These are phyloP conservation scores for Arthrobotrys musiformis DNA, from an alignment of 2,329 filamentous ascomycete species.

Conservation along the genomic window DNA sequence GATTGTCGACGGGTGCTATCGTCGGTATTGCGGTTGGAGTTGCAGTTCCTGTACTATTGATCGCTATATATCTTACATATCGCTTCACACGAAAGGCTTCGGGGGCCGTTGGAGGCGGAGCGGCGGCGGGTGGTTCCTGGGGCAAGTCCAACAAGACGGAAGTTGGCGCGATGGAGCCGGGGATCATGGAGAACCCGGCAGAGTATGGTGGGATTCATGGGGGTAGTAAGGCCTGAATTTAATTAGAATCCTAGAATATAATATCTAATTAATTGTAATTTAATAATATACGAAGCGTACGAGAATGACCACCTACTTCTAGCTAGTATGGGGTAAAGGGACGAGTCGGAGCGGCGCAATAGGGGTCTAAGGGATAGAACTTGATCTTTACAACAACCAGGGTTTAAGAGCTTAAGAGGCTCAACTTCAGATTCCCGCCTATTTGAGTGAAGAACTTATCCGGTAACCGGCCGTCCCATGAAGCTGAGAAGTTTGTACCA, in stretches of 20 bases:
- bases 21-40: conserved; percentile 24
- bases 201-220: neutral
- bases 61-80: neutral
- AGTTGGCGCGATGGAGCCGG: neutral
- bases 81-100: neutral
- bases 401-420: too few relatives aligned
- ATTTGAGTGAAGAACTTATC: too few relatives aligned
- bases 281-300: too few relatives aligned
- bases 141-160: neutral
- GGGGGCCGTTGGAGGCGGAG: neutral
- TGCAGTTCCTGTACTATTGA: neutral
- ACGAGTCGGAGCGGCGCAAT: too few relatives aligned
- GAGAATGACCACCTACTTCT: too few relatives aligned
- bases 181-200: neutral
- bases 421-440: too few relatives aligned
- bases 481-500: too few relatives aligned
- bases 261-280: too few relatives aligned
- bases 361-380: too few relatives aligned
- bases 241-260: neutral
- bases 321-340: too few relatives aligned
- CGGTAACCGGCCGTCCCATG: too few relatives aligned
- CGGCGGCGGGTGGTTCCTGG: neutral
- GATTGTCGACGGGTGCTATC: conserved; percentile 17
- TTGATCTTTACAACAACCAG: too few relatives aligned
- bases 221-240: neutral